Evolutionary conservation across 169 alveolate genomes (phyloP).

Genomic region (Babesia bovis): DNA sequence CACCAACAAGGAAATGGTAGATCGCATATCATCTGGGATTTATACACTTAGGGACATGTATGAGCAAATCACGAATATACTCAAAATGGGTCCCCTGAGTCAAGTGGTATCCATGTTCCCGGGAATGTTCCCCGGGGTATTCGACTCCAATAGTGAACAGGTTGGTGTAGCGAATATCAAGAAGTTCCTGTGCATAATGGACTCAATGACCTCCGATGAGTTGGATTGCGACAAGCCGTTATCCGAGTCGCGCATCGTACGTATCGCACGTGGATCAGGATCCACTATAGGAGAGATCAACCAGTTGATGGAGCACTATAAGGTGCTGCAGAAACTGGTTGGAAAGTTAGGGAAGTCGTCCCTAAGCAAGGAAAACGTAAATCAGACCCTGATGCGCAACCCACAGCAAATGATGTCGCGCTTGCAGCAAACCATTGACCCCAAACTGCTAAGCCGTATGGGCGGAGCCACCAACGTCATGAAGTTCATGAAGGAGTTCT

Average conservation of each 20-base stretch:
- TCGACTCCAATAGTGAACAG: constrained; percentile 94
- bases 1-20: constrained; percentile 92
- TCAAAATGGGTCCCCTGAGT: constrained; percentile 95
- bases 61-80: constrained; percentile 91
- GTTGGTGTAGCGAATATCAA: constrained; percentile 94
- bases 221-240: constrained; percentile 90
- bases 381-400: constrained; percentile 90
- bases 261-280: constrained; percentile 97
- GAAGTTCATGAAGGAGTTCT: constrained; percentile 90
- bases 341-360: constrained; percentile 95
- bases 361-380: constrained; percentile 87
- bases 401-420: constrained; percentile 91
- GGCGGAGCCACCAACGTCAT: constrained; percentile 95
- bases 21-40: constrained; percentile 92
- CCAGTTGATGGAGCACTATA: constrained; percentile 92
- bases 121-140: constrained; percentile 83
- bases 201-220: constrained; percentile 95
- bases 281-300: constrained; percentile 88
- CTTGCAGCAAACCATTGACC: constrained; percentile 94
- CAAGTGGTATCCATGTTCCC: constrained; percentile 95
- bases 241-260: constrained; percentile 85
- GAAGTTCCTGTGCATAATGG: constrained; percentile 94
- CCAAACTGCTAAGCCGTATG: constrained; percentile 91
- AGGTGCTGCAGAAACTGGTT: constrained; percentile 94
- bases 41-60: constrained; percentile 95